Conservation (phyloP, 345 rosid species). For the Litchi chinensis region DNA sequence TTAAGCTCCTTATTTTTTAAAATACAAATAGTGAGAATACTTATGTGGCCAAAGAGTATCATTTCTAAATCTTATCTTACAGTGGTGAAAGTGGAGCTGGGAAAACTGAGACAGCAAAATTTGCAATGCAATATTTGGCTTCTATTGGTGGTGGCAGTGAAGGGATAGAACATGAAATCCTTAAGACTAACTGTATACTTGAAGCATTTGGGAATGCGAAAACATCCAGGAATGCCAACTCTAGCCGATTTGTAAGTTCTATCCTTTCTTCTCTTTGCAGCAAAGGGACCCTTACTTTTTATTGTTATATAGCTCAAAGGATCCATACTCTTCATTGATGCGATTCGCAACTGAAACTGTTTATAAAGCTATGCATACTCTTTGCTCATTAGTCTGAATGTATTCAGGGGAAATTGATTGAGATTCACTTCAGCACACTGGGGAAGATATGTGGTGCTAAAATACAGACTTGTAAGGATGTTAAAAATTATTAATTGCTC, state of each 20-base stretch:
- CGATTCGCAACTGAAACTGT: neutral
- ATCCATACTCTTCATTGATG: neutral
- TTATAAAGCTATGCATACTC: constrained; percentile 6
- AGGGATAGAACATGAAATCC: constrained; percentile 70
- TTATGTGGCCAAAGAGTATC: constrained; percentile 2
- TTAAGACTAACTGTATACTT: constrained; percentile 69
- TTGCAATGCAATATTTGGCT: constrained; percentile 89
- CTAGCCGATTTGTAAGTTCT: constrained; percentile 89
- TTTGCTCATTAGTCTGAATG: constrained; percentile 22
- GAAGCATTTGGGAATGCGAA: constrained; percentile 99
- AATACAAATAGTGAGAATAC: constrained; percentile 4
- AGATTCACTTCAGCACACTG: constrained; percentile 69
- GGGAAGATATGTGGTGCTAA: constrained; percentile 91
- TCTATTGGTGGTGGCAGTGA: constrained; percentile 78
- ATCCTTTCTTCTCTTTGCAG: constrained; percentile 9
- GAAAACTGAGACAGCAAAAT: constrained; percentile 96
- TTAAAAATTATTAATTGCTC: constrained; percentile 16
- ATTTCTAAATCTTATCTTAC: constrained; percentile 28
- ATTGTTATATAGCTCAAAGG: neutral
- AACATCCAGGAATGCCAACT: constrained; percentile 86
- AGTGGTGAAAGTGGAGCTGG: constrained; percentile 99
- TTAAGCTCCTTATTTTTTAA: neutral
- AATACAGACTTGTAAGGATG: constrained; percentile 81
- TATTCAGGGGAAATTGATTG: constrained; percentile 86
- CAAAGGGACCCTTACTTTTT: constrained; percentile 1